Conservation (phyloP, 371 early-diverging fungal species). For the Furculomyces boomerangus region DNA sequence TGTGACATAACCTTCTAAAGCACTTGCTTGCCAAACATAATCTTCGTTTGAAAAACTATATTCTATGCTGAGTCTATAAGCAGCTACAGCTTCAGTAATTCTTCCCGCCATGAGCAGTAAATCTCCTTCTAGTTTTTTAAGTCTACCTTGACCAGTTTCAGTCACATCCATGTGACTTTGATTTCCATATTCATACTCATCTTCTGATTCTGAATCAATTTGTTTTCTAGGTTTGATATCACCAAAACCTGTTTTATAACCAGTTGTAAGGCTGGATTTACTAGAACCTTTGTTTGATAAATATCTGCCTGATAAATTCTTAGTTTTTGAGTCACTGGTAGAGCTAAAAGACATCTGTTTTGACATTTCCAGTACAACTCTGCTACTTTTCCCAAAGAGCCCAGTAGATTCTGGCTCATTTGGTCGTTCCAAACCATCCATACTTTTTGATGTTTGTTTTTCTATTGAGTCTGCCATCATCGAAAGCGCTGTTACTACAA, state of each 20-base stretch:
- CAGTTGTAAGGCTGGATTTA: background rate
- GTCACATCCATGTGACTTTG: background rate
- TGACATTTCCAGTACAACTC: background rate
- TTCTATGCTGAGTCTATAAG: conserved; percentile 14
- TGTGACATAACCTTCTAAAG: conserved; percentile 20
- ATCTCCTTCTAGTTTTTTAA: conserved; percentile 24
- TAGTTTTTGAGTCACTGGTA: conserved; percentile 2
- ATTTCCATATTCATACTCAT: background rate
- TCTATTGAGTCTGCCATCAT: conserved; percentile 23
- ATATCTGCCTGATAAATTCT: conserved; percentile 11
- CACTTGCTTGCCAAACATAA: conserved; percentile 22
- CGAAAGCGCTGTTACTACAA: conserved; percentile 15
- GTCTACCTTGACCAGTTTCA: conserved; percentile 10
- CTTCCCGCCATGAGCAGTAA: conserved; percentile 19
- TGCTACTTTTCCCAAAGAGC: conserved; percentile 1
- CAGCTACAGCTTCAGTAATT: conserved; percentile 15
- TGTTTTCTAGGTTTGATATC: background rate
- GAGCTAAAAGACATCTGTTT: conserved; percentile 1
- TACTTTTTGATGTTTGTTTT: conserved; percentile 4
- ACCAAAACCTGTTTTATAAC: background rate
- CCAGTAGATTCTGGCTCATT: background rate
- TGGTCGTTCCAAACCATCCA: background rate
- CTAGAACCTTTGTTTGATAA: conserved; percentile 5
- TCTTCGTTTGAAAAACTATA: conserved; percentile 10
- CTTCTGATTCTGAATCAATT: background rate